These are phyloP conservation scores for Cercospora sp. DNA, from an alignment of 2,329 filamentous ascomycete species.

Conservation along the genomic window DNA sequence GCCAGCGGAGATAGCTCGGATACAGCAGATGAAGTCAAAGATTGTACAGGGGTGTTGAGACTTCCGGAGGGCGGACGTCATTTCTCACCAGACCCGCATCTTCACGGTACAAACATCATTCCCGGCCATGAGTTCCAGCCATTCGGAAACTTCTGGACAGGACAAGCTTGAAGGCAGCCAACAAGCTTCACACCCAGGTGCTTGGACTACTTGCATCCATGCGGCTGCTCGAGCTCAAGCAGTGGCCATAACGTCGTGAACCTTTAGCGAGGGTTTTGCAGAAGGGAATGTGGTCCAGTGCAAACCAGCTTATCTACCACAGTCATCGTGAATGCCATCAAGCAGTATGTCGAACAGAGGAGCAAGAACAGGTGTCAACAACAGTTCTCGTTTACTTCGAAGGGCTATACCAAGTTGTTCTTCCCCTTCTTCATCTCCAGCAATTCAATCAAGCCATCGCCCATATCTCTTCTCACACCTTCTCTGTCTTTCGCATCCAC, in stretches of 20 bases:
- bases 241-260: background rate
- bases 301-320: background rate
- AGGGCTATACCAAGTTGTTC: slow-evolving; percentile 10
- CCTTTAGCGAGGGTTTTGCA: background rate
- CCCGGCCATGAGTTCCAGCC: background rate
- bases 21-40: background rate
- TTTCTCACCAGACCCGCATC: background rate
- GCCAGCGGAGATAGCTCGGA: background rate
- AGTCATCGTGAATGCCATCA: background rate
- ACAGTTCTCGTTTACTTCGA: background rate
- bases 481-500: slow-evolving; percentile 13
- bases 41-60: background rate
- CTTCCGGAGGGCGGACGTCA: background rate
- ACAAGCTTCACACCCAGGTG: background rate
- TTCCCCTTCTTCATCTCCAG: slow-evolving; percentile 21
- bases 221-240: background rate
- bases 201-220: background rate
- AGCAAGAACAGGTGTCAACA: background rate
- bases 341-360: background rate
- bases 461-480: slow-evolving; percentile 15
- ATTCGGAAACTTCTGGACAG: background rate
- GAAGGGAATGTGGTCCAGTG: background rate
- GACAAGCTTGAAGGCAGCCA: background rate
- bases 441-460: slow-evolving; percentile 22
- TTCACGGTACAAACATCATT: background rate